These are phyloP conservation scores for Isatis lusitanica DNA, from an alignment of 441 rosid genomes.

Conservation along the genomic window DNA sequence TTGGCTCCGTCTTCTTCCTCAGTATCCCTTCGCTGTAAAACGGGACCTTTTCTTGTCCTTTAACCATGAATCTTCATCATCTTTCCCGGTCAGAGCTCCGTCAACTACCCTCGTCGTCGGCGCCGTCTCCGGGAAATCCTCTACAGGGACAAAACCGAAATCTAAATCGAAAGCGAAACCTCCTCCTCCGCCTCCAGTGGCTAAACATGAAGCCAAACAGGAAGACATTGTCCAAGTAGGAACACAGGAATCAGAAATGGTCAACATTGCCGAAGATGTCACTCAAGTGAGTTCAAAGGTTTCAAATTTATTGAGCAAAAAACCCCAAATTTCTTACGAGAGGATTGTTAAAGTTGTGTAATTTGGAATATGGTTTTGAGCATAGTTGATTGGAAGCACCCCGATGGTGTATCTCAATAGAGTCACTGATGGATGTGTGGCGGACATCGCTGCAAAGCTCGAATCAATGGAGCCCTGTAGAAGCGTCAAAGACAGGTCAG, in stretches of 20 bases:
- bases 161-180: slow-evolving; percentile 32
- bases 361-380: not conserved
- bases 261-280: slow-evolving; percentile 90
- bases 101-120: not conserved
- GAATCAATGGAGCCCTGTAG: slow-evolving; percentile 96
- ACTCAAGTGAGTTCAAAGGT: slow-evolving; percentile 60
- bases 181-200: slow-evolving; percentile 39
- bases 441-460: slow-evolving; percentile 87
- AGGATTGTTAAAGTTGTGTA: not conserved
- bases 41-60: slow-evolving; percentile 26
- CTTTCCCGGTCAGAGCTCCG: slow-evolving; percentile 21
- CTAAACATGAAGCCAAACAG: slow-evolving; percentile 36
- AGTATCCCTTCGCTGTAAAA: slow-evolving; percentile 18
- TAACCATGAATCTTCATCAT: slow-evolving; percentile 9
- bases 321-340: not conserved
- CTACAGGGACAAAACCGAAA: slow-evolving; percentile 22
- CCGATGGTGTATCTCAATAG: slow-evolving; percentile 93
- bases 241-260: slow-evolving; percentile 41
- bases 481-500: slow-evolving; percentile 88
- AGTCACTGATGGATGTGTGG: slow-evolving; percentile 72
- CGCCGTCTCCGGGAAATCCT: slow-evolving; percentile 40
- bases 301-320: not conserved
- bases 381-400: slow-evolving; percentile 85
- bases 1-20: slow-evolving; percentile 50
- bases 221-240: slow-evolving; percentile 25